These are phyloP conservation scores for Penicillium polonicum DNA, from an alignment of 2,329 filamentous ascomycete species.

Conservation along the genomic window DNA sequence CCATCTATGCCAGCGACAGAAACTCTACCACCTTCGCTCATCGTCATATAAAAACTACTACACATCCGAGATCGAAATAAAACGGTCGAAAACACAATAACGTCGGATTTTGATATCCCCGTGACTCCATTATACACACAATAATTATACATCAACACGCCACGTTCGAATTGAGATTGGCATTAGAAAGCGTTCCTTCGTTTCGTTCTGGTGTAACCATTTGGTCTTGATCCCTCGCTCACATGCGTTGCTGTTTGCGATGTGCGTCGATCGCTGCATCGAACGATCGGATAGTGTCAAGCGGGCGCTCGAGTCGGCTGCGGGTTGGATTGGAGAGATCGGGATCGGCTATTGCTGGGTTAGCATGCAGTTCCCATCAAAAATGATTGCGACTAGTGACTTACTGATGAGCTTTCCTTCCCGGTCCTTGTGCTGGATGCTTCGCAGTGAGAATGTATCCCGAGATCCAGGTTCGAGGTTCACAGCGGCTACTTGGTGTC, in stretches of 20 bases:
- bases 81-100: background rate
- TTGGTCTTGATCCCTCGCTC: background rate
- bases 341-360: slow-evolving; percentile 67
- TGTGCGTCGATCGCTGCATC: slow-evolving; percentile 78
- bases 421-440: slow-evolving; percentile 72
- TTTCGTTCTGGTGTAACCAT: background rate
- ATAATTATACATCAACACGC: slow-evolving; percentile 10
- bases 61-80: too few relatives aligned
- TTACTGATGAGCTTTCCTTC: slow-evolving; percentile 76
- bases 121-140: background rate
- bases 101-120: background rate
- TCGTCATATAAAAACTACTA: background rate
- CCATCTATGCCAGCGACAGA: background rate
- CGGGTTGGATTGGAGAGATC: slow-evolving; percentile 89
- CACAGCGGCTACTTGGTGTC: slow-evolving; percentile 23
- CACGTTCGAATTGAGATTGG: slow-evolving; percentile 1
- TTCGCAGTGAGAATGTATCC: slow-evolving; percentile 64
- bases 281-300: slow-evolving; percentile 88
- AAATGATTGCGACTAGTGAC: slow-evolving; percentile 7
- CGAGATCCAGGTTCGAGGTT: slow-evolving; percentile 13
- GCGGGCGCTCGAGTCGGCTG: slow-evolving; percentile 79
- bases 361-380: slow-evolving; percentile 1
- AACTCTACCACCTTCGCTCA: background rate
- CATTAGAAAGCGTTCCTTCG: slow-evolving; percentile 12
- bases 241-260: slow-evolving; percentile 47